Conservation (phyloP, 176 grass and related monocot species). For the Chloris gayana region DNA sequence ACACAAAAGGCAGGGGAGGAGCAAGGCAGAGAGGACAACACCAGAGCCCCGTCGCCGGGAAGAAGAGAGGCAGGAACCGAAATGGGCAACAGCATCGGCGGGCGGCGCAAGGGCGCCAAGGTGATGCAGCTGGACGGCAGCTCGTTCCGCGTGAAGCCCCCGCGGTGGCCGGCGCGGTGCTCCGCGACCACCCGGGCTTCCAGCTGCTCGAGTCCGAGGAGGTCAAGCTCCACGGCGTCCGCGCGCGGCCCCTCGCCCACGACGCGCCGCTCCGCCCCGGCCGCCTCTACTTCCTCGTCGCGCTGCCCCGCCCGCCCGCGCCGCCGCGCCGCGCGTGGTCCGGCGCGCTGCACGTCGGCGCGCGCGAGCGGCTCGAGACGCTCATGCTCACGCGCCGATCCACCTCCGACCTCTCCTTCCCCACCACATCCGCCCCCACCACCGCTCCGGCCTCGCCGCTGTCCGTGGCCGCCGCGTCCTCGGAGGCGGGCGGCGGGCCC, state of each 20-base stretch:
- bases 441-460: conserved; percentile 41
- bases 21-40: neutral
- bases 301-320: conserved; percentile 38
- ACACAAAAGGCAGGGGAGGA: neutral
- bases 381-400: conserved; percentile 88
- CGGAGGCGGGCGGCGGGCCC: conserved; percentile 47
- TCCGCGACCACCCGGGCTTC: conserved; percentile 66
- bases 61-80: neutral
- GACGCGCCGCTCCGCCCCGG: conserved; percentile 59
- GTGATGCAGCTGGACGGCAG: conserved; percentile 94
- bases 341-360: conserved; percentile 33
- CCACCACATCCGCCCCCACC: neutral
- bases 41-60: neutral
- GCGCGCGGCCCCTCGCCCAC: conserved; percentile 55
- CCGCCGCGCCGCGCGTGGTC: too few relatives aligned
- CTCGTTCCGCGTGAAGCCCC: conserved; percentile 66
- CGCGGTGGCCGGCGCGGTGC: conserved; percentile 55
- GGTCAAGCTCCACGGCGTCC: conserved; percentile 70
- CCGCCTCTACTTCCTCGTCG: conserved; percentile 85
- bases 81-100: conserved; percentile 84
- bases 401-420: conserved; percentile 74
- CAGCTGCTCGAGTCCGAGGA: conserved; percentile 68
- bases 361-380: conserved; percentile 80
- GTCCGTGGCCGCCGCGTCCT: conserved; percentile 24
- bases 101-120: conserved; percentile 65